phyloP scores from a whole-genome alignment of 495 filamentous ascomycete species.

The Astrothelium subdiscretum region DNA sequence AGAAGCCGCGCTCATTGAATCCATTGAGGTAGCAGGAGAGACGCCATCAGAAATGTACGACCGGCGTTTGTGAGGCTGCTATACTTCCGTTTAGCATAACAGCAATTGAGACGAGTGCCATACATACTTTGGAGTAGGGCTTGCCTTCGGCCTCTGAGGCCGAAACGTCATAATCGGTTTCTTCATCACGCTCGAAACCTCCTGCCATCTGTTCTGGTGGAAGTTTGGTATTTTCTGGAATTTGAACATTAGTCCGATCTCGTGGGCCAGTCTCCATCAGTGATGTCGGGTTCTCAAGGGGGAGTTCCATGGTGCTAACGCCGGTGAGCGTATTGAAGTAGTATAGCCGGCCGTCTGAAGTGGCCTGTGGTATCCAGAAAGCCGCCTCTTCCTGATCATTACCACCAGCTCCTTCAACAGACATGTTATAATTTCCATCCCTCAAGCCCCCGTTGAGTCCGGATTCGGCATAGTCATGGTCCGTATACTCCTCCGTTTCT shows the following conservation, averaged over 20 bases:
- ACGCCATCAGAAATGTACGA: constrained; percentile 59
- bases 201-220: constrained; percentile 87
- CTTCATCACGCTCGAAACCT: constrained; percentile 51
- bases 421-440: constrained; percentile 45
- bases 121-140: constrained; percentile 37
- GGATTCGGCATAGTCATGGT: constrained; percentile 49
- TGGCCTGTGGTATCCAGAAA: constrained; percentile 98
- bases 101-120: neutral
- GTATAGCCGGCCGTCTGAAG: constrained; percentile 83
- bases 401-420: constrained; percentile 55
- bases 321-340: constrained; percentile 97
- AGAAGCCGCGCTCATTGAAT: constrained; percentile 59
- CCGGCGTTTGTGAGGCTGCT: constrained; percentile 43
- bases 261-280: constrained; percentile 72
- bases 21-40: constrained; percentile 84
- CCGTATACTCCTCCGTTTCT: constrained; percentile 60
- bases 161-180: constrained; percentile 70
- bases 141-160: constrained; percentile 78
- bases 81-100: neutral
- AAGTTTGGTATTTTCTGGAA: constrained; percentile 81
- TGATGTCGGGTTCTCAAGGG: constrained; percentile 77
- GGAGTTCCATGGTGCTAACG: constrained; percentile 83
- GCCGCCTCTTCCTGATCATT: constrained; percentile 77
- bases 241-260: constrained; percentile 74
- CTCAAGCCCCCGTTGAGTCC: constrained; percentile 39